phyloP scores from a whole-genome alignment of 83 land plant genomes.

The Diphasiastrum complanatum region DNA sequence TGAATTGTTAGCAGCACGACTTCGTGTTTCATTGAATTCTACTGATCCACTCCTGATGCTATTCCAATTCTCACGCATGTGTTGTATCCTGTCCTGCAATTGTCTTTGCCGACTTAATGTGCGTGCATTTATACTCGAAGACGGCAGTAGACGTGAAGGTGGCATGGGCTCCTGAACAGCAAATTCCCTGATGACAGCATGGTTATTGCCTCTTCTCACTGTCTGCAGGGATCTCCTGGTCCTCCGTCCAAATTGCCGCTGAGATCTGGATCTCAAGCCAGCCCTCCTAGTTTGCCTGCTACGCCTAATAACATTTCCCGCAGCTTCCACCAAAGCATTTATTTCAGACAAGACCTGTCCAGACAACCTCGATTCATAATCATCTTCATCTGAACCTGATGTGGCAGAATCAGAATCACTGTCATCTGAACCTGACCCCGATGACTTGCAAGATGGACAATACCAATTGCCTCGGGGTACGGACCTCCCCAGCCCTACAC shows the following conservation, averaged over 20 bases:
- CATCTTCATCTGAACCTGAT: conserved; percentile 9
- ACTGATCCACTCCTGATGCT: conserved; percentile 27
- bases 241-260: not conserved
- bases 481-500: conserved; percentile 84
- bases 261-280: not conserved
- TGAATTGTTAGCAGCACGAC: no score
- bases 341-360: conserved; percentile 21
- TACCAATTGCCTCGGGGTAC: conserved; percentile 95
- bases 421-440: conserved; percentile 29
- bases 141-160: conserved; percentile 23
- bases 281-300: not conserved
- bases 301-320: not conserved
- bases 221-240: not conserved
- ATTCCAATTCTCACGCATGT: conserved; percentile 31
- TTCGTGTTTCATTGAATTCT: no score
- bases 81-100: conserved; percentile 47
- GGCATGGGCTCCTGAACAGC: conserved; percentile 16
- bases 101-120: conserved; percentile 50
- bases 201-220: not conserved
- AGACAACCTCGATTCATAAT: conserved; percentile 28
- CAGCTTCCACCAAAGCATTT: conserved; percentile 16
- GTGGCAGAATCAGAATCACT: no score
- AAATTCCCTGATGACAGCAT: not conserved
- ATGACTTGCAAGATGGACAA: conserved; percentile 62
- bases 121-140: conserved; percentile 36